A percentile compares a stretch with the other conserved stretches of the same genome.
Conservation (phyloP, 768 basidiomycete species). For the Guyanaporus albipodus region DNA sequence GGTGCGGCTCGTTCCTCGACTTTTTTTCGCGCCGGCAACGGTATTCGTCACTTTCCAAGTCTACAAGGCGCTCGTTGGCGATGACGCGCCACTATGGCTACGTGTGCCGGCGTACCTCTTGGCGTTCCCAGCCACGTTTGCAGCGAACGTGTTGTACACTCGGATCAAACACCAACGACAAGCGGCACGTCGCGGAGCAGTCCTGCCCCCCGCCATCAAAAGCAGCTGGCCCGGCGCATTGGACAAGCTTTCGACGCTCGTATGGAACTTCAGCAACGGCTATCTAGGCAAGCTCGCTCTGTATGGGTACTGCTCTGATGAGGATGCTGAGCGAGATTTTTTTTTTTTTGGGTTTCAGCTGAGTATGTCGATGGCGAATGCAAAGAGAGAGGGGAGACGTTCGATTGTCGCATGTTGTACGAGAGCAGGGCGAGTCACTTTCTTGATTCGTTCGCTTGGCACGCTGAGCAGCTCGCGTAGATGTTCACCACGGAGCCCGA, state of each 20-base stretch:
- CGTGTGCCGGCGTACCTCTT: slow-evolving; percentile 16
- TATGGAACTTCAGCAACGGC: slow-evolving; percentile 38
- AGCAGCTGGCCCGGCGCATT: slow-evolving; percentile 44
- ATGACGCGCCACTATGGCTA: slow-evolving; percentile 10
- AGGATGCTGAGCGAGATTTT: no score
- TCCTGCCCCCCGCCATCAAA: slow-evolving; percentile 36
- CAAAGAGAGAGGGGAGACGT: slow-evolving; percentile 21
- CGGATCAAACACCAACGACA: slow-evolving; percentile 39
- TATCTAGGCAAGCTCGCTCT: slow-evolving; percentile 41
- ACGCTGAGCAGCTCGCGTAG: slow-evolving; percentile 16
- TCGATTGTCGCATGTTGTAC: slow-evolving; percentile 20
- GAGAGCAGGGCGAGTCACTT: slow-evolving; percentile 24
- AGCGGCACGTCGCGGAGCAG: slow-evolving; percentile 45
- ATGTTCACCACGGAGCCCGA: slow-evolving; percentile 38
- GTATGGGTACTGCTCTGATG: not conserved
- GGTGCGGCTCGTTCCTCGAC: slow-evolving; percentile 26
- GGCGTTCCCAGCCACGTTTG: slow-evolving; percentile 23
- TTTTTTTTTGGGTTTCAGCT: no score
- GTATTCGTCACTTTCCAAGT: slow-evolving; percentile 12
- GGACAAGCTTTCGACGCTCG: slow-evolving; percentile 40
- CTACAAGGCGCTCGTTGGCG: slow-evolving; percentile 7
- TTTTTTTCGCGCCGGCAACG: slow-evolving; percentile 17
- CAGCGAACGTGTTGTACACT: slow-evolving; percentile 36
- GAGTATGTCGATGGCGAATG: slow-evolving; percentile 12
- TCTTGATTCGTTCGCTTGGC: not conserved